These are phyloP conservation scores for Xylaria acuta DNA, from an alignment of 495 filamentous ascomycete species.

Conservation along the genomic window DNA sequence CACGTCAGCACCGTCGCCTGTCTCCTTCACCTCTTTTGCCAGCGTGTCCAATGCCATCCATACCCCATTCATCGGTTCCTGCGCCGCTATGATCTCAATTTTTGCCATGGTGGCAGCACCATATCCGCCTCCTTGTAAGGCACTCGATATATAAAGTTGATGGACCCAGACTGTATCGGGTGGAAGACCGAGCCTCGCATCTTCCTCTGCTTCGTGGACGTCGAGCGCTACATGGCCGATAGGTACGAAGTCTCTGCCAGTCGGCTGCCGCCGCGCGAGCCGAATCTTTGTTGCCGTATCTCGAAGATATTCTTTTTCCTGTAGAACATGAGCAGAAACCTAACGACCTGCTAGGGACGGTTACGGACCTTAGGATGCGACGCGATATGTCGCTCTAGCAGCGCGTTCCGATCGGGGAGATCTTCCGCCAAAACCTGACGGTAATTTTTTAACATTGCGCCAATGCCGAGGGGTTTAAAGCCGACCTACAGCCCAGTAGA, in stretches of 20 bases:
- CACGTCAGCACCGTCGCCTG: constrained; percentile 32
- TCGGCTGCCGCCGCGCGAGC: constrained; percentile 38
- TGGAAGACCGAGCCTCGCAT: constrained; percentile 34
- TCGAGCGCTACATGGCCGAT: constrained; percentile 51
- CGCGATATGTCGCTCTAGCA: constrained; percentile 35
- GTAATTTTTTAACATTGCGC: constrained; percentile 18
- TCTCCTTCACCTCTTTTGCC: constrained; percentile 34
- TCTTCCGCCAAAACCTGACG: constrained; percentile 37
- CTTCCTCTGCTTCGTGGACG: constrained; percentile 37
- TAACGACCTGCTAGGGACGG: background rate
- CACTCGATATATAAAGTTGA: constrained; percentile 47
- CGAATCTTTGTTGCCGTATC: constrained; percentile 42
- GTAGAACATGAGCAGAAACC: constrained; percentile 21
- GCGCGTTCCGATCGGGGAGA: constrained; percentile 32
- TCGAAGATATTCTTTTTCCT: constrained; percentile 38
- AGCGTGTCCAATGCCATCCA: constrained; percentile 44
- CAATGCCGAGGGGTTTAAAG: constrained; percentile 5
- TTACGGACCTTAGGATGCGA: constrained; percentile 36
- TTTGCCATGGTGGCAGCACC: constrained; percentile 49
- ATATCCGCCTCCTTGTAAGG: constrained; percentile 43
- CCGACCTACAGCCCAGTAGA: constrained; percentile 42
- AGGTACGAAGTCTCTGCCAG: constrained; percentile 41
- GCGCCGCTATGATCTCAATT: constrained; percentile 40
- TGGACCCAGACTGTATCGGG: constrained; percentile 44
- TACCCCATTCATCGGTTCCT: constrained; percentile 42